phyloP scores from a whole-genome alignment of 1,284 basidiomycete genomes.

The Cryptococcus sp. region DNA sequence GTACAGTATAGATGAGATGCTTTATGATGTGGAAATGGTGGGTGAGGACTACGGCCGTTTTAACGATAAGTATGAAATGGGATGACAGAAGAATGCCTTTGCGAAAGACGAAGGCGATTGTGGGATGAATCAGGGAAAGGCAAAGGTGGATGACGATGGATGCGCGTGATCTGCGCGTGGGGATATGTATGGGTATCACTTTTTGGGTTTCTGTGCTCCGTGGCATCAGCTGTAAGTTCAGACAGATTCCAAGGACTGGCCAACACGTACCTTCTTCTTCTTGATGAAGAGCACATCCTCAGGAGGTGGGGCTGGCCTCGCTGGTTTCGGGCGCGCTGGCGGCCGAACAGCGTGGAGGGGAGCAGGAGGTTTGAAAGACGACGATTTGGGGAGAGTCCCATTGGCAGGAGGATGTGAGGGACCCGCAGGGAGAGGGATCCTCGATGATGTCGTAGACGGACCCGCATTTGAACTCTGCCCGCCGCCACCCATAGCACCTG shows the following conservation, averaged over 20 bases:
- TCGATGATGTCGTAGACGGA: too few species aligned
- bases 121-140: background rate
- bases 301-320: slow-evolving; percentile 18
- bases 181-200: background rate
- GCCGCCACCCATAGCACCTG: too few species aligned
- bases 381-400: background rate
- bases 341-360: background rate
- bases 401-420: slow-evolving; percentile 1
- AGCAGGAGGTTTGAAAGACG: background rate
- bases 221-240: too few species aligned
- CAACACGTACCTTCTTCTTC: slow-evolving; percentile 43
- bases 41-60: too few species aligned
- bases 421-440: background rate
- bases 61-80: too few species aligned
- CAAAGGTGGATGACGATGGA: background rate
- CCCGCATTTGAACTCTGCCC: too few species aligned
- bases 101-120: background rate
- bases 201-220: background rate
- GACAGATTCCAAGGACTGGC: background rate
- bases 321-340: slow-evolving; percentile 19
- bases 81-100: too few species aligned
- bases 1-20: too few species aligned
- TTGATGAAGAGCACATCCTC: slow-evolving; percentile 46
- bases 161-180: background rate
- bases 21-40: too few species aligned